phyloP scores from a whole-genome alignment of 257 asterid genomes.

The Anisodus acutangulus region DNA sequence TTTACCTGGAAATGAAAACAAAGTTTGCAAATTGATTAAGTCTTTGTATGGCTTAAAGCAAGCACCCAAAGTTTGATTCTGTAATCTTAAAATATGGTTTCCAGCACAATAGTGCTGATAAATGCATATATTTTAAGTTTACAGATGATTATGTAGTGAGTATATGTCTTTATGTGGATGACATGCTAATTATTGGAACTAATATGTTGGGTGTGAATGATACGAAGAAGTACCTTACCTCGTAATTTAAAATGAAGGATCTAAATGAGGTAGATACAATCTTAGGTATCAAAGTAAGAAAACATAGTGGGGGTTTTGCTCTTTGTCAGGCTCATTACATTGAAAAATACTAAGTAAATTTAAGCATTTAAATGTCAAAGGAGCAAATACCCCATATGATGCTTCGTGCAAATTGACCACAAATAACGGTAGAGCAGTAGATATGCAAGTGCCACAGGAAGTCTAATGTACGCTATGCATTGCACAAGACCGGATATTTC shows the following conservation, averaged over 20 bases:
- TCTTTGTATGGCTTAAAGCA: constrained; percentile 18
- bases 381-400: neutral
- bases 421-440: neutral
- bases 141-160: neutral
- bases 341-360: neutral
- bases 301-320: neutral
- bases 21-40: neutral
- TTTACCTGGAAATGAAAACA: neutral
- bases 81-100: neutral
- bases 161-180: neutral
- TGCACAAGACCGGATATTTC: constrained; percentile 2
- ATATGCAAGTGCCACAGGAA: neutral
- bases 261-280: constrained; percentile 12
- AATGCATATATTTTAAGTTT: neutral
- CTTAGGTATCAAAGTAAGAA: neutral
- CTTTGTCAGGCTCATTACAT: neutral
- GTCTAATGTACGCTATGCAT: neutral
- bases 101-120: neutral
- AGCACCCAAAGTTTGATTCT: neutral
- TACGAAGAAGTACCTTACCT: neutral
- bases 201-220: neutral
- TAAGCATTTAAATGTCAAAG: neutral
- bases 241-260: constrained; percentile 13
- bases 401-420: neutral
- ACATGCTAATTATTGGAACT: neutral